Percentiles rank a stretch among this genome's conserved stretches.
These are phyloP conservation scores for Rhodocollybia butyracea DNA, from an alignment of 768 basidiomycete genomes.

Conservation along the genomic window DNA sequence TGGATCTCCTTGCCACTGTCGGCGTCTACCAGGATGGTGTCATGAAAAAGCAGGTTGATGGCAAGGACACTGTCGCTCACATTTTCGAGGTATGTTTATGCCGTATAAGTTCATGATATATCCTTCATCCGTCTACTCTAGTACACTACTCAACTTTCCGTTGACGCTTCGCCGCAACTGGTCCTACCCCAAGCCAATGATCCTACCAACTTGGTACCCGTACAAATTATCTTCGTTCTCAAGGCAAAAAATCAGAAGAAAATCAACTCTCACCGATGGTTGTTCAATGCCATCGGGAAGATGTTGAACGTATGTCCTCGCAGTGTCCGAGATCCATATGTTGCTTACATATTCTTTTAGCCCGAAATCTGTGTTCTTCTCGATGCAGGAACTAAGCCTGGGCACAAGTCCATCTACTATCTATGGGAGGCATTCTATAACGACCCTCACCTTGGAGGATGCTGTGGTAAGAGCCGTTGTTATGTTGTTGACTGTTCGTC, in stretches of 20 bases:
- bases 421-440: slow-evolving; percentile 93
- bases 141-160: slow-evolving; percentile 96
- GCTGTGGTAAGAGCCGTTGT: slow-evolving; percentile 55
- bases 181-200: slow-evolving; percentile 89
- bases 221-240: slow-evolving; percentile 86
- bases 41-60: slow-evolving; percentile 91
- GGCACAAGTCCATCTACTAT: slow-evolving; percentile 93
- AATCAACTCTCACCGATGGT: slow-evolving; percentile 94
- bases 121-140: slow-evolving; percentile 29
- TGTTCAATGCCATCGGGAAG: slow-evolving; percentile 90
- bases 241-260: slow-evolving; percentile 97
- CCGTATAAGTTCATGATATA: slow-evolving; percentile 11
- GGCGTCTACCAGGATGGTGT: slow-evolving; percentile 94
- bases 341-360: slow-evolving; percentile 28
- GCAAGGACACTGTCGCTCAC: slow-evolving; percentile 87
- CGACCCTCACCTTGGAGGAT: slow-evolving; percentile 74
- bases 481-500: neutral
- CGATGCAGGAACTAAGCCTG: slow-evolving; percentile 96
- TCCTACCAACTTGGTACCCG: slow-evolving; percentile 88
- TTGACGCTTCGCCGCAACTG: slow-evolving; percentile 86
- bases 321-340: neutral
- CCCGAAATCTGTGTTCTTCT: slow-evolving; percentile 91
- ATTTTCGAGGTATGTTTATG: slow-evolving; percentile 76
- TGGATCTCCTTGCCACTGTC: slow-evolving; percentile 85
- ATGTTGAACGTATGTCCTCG: slow-evolving; percentile 58